A percentile compares a stretch with the other conserved stretches of the same genome.
phyloP scores from a whole-genome alignment of 163 green algal species.

The Chlorella variabilis region DNA sequence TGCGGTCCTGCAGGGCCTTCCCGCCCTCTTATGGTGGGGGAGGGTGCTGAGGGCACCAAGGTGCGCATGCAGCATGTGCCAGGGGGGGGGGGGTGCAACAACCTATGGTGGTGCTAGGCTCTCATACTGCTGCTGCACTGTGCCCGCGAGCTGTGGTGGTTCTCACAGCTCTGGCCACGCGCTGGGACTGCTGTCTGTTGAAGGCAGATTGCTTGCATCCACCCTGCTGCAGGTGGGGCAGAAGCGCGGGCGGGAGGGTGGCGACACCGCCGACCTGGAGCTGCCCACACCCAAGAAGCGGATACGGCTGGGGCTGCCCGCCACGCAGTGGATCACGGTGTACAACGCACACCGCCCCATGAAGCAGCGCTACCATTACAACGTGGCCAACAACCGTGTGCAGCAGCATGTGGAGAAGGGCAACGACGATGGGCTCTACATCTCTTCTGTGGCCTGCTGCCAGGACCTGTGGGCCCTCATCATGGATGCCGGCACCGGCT shows the following conservation, averaged over 20 bases:
- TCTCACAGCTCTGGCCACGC: too few species aligned
- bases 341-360: conserved; percentile 99
- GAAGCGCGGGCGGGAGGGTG: conserved; percentile 87
- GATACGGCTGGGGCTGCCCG: conserved; percentile 93
- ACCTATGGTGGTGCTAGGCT: too few species aligned
- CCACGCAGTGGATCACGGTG: conserved; percentile 99
- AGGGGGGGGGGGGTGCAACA: background rate
- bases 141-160: too few species aligned
- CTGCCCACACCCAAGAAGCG: conserved; percentile 71
- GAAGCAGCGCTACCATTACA: conserved; percentile 99
- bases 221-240: conserved; percentile 88
- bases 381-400: conserved; percentile 96
- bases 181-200: too few species aligned
- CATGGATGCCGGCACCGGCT: conserved; percentile 97
- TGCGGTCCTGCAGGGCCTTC: conserved; percentile 38
- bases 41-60: conserved; percentile 19
- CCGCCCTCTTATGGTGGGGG: conserved; percentile 90
- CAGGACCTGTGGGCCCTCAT: conserved; percentile 98
- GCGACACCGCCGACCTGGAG: conserved; percentile 45
- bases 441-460: conserved; percentile 95
- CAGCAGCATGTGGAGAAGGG: conserved; percentile 99
- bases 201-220: too few species aligned
- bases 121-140: too few species aligned
- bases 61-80: background rate
- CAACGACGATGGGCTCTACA: conserved; percentile 98